phyloP scores from a whole-genome alignment of 805 yeast genomes.

The Saturnispora quitensis region DNA sequence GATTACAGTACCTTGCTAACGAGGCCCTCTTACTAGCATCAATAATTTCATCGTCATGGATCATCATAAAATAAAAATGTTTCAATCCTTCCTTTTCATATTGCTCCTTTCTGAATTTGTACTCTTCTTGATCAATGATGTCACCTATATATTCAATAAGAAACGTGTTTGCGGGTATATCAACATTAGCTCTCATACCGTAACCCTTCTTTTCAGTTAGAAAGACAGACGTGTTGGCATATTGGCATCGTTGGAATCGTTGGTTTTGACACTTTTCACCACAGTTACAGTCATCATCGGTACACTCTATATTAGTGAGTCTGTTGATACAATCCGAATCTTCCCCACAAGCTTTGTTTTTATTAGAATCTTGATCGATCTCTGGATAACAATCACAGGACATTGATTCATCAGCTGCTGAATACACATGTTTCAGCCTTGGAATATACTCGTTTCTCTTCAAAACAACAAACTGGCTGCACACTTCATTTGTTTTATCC shows the following conservation, averaged over 20 bases:
- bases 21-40: conserved; percentile 91
- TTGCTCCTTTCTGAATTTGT: conserved; percentile 60
- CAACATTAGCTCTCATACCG: conserved; percentile 68
- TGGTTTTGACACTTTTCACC: conserved; percentile 80
- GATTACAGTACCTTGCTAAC: conserved; percentile 87
- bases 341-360: conserved; percentile 68
- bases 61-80: conserved; percentile 94
- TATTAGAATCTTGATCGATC: conserved; percentile 28
- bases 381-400: conserved; percentile 77
- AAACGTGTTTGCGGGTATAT: conserved; percentile 55
- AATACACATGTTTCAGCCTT: conserved; percentile 54
- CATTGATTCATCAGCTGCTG: conserved; percentile 68
- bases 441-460: conserved; percentile 53
- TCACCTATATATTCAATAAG: conserved; percentile 92
- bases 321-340: conserved; percentile 88
- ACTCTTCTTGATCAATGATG: conserved; percentile 74
- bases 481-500: conserved; percentile 65
- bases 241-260: conserved; percentile 70
- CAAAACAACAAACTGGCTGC: conserved; percentile 44
- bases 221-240: conserved; percentile 73
- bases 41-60: conserved; percentile 83
- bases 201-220: conserved; percentile 80
- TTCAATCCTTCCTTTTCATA: conserved; percentile 62
- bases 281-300: conserved; percentile 59
- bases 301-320: conserved; percentile 87